Conservation (phyloP, 345 rosid species). For the Toxicodendron radicans region DNA sequence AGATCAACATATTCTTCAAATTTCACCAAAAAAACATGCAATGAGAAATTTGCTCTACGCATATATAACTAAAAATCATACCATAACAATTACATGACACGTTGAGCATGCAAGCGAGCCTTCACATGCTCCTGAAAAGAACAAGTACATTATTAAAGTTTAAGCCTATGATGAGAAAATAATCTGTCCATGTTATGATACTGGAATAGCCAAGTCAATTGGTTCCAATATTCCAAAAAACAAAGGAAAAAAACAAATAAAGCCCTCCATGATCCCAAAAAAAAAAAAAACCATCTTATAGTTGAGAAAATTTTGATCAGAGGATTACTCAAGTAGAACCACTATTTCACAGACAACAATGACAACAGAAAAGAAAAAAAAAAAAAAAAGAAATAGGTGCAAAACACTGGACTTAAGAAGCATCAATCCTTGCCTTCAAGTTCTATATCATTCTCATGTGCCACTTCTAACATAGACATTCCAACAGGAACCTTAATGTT, state of each 20-base stretch:
- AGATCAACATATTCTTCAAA: not conserved
- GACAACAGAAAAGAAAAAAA: not conserved
- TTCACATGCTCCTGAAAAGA: slow-evolving; percentile 82
- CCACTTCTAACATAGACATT: slow-evolving; percentile 91
- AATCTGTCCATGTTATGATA: not conserved
- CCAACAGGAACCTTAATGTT: slow-evolving; percentile 74
- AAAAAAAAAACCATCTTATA: not conserved
- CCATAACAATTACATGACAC: slow-evolving; percentile 90
- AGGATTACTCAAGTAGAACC: not conserved
- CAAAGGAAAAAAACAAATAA: not conserved
- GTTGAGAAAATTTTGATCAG: not conserved
- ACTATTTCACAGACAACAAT: not conserved
- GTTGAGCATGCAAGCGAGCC: slow-evolving; percentile 96
- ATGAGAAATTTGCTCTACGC: not conserved
- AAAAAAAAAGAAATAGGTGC: not conserved
- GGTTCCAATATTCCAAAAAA: not conserved
- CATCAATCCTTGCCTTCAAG: slow-evolving; percentile 67
- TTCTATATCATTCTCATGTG: slow-evolving; percentile 88
- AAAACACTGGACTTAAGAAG: not conserved
- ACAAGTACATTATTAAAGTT: slow-evolving; percentile 20
- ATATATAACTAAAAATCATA: slow-evolving; percentile 24
- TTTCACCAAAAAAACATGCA: not conserved
- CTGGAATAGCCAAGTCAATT: not conserved
- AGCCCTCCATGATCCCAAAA: not conserved
- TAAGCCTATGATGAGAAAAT: not conserved